These are phyloP conservation scores for Collybia sp. DNA, from an alignment of 768 basidiomycete species.

Conservation along the genomic window DNA sequence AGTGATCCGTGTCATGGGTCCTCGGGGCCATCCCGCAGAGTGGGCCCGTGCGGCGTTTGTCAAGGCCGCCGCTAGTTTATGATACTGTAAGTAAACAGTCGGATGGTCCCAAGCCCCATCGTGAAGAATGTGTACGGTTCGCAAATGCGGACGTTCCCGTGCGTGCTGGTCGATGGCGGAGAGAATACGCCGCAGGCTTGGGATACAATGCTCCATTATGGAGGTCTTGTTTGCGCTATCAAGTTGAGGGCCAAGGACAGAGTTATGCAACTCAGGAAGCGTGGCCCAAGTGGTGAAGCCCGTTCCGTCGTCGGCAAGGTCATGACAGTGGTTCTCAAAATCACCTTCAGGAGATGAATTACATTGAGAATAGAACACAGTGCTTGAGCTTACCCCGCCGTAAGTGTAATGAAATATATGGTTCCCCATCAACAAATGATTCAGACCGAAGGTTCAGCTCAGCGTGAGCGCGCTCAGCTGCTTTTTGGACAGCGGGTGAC, in stretches of 20 bases:
- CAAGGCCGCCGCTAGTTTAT: conserved; percentile 33
- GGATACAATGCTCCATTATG: conserved; percentile 40
- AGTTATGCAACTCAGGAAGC: conserved; percentile 28
- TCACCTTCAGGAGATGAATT: conserved; percentile 22
- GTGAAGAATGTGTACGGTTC: conserved; percentile 37
- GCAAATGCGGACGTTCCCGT: conserved; percentile 27
- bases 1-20: conserved; percentile 36
- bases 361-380: not conserved
- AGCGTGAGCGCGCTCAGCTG: conserved; percentile 29
- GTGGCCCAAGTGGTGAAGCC: conserved; percentile 47
- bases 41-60: conserved; percentile 27
- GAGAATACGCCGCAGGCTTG: conserved; percentile 34
- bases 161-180: conserved; percentile 31
- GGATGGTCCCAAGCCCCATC: conserved; percentile 46
- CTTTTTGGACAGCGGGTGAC: conserved; percentile 27
- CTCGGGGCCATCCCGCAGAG: conserved; percentile 30
- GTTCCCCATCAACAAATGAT: conserved; percentile 20
- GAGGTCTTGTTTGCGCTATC: conserved; percentile 29
- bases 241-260: conserved; percentile 30
- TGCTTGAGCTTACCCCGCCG: conserved; percentile 28
- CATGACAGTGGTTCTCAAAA: conserved; percentile 37
- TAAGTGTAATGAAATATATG: conserved; percentile 44
- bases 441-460: conserved; percentile 25
- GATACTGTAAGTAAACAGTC: conserved; percentile 34
- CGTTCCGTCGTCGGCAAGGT: conserved; percentile 23